Evolutionary conservation across 1,139 yeast genomes (phyloP).

Genomic region (Hyphopichia buzzinii): DNA sequence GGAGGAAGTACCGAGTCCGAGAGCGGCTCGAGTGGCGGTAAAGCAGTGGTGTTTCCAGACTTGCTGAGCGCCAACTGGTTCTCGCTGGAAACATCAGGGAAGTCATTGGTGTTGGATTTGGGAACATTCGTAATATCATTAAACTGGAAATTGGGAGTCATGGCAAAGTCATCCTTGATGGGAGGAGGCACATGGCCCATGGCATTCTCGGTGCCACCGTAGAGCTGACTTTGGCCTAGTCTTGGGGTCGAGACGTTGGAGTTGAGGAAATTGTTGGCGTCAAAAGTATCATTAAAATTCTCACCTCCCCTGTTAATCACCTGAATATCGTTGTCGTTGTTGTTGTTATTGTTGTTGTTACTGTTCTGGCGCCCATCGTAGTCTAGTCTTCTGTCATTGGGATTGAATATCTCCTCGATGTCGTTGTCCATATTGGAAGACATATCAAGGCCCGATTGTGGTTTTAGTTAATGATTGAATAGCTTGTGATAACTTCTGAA

Average conservation of each 20-base stretch:
- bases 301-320: constrained; percentile 23
- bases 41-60: constrained; percentile 16
- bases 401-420: constrained; percentile 14
- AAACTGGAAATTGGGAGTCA: constrained; percentile 4
- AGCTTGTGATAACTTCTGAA: too few species aligned
- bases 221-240: neutral
- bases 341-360: constrained; percentile 5
- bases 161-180: constrained; percentile 1
- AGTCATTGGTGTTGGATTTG: neutral
- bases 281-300: constrained; percentile 4
- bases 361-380: too few species aligned
- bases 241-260: constrained; percentile 7
- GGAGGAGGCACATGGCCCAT: neutral
- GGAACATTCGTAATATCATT: constrained; percentile 1
- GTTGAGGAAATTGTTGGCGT: constrained; percentile 9
- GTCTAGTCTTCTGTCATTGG: too few species aligned
- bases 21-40: constrained; percentile 36
- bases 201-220: neutral
- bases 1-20: constrained; percentile 34
- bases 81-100: neutral
- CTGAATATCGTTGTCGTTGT: constrained; percentile 32
- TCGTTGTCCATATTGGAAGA: constrained; percentile 11
- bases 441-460: too few species aligned
- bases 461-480: too few species aligned
- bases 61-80: constrained; percentile 5